phyloP scores from a whole-genome alignment of 352 stramenopile genomes.

The Pythium sukuiense region DNA sequence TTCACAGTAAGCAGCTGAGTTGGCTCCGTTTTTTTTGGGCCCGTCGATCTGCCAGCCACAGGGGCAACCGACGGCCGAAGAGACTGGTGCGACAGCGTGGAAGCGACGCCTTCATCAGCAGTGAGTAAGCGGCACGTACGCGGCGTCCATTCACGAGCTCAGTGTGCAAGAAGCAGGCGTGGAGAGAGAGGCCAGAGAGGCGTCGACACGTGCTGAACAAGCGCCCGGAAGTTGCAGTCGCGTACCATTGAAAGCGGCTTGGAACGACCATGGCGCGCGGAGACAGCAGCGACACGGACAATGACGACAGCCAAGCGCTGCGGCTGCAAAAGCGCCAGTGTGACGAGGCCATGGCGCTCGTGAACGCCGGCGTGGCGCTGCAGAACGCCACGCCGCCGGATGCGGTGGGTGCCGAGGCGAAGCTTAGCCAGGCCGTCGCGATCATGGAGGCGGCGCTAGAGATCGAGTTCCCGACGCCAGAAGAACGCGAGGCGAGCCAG shows the following conservation, averaged over 20 bases:
- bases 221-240: not conserved
- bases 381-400: constrained; percentile 70
- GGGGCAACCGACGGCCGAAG: not conserved
- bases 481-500: constrained; percentile 71
- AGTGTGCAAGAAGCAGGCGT: not conserved
- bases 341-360: constrained; percentile 78
- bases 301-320: constrained; percentile 68
- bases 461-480: constrained; percentile 71
- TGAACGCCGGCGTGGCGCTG: constrained; percentile 78
- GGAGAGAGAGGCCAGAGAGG: not conserved
- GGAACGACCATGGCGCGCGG: constrained; percentile 21
- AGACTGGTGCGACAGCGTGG: not conserved
- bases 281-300: constrained; percentile 50
- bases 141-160: not conserved
- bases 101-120: not conserved
- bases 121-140: not conserved
- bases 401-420: constrained; percentile 49
- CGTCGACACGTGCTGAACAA: not conserved
- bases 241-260: not conserved
- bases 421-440: constrained; percentile 64
- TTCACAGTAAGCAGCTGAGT: not conserved
- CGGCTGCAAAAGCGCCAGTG: constrained; percentile 76
- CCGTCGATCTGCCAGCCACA: not conserved
- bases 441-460: constrained; percentile 79
- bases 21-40: not conserved